These are phyloP conservation scores for Ambrosiella cleistominuta DNA, from an alignment of 2,329 filamentous ascomycete species.

Conservation along the genomic window DNA sequence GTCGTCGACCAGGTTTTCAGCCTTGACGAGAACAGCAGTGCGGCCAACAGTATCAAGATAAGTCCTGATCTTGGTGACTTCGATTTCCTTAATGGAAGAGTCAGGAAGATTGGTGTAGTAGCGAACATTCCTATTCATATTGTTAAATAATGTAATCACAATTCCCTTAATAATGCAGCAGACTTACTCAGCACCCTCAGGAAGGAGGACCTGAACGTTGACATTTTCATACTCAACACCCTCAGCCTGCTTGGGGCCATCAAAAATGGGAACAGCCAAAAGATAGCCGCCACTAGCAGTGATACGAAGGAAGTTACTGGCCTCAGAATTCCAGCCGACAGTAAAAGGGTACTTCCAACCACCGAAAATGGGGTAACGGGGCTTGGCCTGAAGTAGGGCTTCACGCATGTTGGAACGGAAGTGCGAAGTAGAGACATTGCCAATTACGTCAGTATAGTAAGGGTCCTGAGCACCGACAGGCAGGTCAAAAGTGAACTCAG, in stretches of 20 bases:
- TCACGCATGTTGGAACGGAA: constrained; percentile 66
- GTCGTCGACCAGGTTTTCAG: constrained; percentile 79
- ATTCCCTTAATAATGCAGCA: neutral
- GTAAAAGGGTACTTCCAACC: constrained; percentile 98
- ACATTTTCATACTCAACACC: constrained; percentile 74
- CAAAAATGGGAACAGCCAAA: constrained; percentile 79
- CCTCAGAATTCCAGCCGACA: constrained; percentile 84
- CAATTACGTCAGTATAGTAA: constrained; percentile 92
- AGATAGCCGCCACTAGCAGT: constrained; percentile 54
- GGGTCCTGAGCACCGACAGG: constrained; percentile 63
- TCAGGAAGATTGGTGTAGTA: constrained; percentile 56
- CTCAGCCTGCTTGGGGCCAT: constrained; percentile 74
- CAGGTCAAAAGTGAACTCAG: constrained; percentile 65
- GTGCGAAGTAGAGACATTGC: constrained; percentile 85
- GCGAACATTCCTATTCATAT: constrained; percentile 49
- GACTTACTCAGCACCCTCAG: constrained; percentile 72
- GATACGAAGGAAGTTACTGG: constrained; percentile 57
- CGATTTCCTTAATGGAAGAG: constrained; percentile 39
- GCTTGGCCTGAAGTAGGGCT: constrained; percentile 76
- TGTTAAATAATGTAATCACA: neutral
- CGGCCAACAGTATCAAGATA: constrained; percentile 90
- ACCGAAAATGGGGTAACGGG: constrained; percentile 88
- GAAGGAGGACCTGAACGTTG: constrained; percentile 65
- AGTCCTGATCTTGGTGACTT: constrained; percentile 54
- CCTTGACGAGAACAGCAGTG: constrained; percentile 62